Base-by-base conservation (phyloP, 2,329 filamentous ascomycete genomes). In the Stagonosporopsis cucurbitacearum region DNA sequence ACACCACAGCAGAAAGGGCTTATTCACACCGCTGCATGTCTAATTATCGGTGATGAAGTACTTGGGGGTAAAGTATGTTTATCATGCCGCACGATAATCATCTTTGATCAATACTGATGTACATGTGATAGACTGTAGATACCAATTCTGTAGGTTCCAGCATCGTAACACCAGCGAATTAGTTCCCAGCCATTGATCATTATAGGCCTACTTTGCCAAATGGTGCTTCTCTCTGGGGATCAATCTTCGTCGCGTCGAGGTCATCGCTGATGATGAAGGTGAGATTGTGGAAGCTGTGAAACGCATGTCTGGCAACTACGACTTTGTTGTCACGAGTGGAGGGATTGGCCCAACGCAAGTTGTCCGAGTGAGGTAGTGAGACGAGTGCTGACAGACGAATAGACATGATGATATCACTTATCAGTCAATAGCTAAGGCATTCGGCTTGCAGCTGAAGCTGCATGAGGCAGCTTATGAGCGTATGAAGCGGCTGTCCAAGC, bases 321-420 rank as follows among this genome's bases (percentile, higher is more conserved):
- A 98, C 77, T 91, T 98, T 73, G 91, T 99, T 41, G 91, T 98
- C 5, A 98, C 95, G 6, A 95, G 90, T 67, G 94, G 95, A 64
- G 94, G 95, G 26, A 98, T 99, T 70, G 94, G 94, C 11, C 95
- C 95, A 63, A 98, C 94, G 90, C 94, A 79, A 80, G 88, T 76
- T 54, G 60, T 28, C 11, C 20, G 22, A 19, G 17, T n/a, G 53
- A 48, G 46, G n/a, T 39, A 28, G 25, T 50, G 30, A 22, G 50
- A 44, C 60, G 43, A 49, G 52, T 48, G 54, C 55, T 42, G 23
- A 59, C 49, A 45, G 59, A 17, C 19, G 7, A 12, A 22, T 22
- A 96, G 91, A 52, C 94, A 98, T 80, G 95, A 99, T 76, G 95
- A 99, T 73, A 98, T 98, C 66, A 98, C 95, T 23, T 99, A 99